Evolutionary conservation across 2,329 filamentous ascomycete genomes (phyloP), one percentile per base, ranked within the genome.

Genomic region (Venturia pyrina): DNA sequence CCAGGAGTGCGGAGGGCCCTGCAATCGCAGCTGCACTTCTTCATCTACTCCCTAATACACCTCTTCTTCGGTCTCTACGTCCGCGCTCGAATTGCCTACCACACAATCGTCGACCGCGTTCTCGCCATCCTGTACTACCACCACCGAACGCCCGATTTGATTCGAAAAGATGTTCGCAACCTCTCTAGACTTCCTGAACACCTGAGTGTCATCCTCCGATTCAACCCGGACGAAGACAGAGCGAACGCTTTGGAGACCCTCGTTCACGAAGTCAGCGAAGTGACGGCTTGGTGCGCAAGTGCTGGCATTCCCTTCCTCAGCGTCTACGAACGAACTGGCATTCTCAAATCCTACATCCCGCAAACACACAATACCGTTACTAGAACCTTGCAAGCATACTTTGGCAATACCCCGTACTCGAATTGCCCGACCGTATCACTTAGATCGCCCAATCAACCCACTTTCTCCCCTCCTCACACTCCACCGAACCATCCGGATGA

Each of bases 81-180:
- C 70, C 89, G 92, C 68, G 78, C 91, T 67, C 87, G 93, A 66
- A 87, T 91, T 73, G 85, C 87, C 65, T 95, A 91, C 78, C 89
- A 93, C 75, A 85, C 88, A 10, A 83, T 96, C 62, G 81, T 87
- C 70, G 89, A 95, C 75, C 87, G 90, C 67, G 80, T 93, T 69
- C 85, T 91, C 64, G 90, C 91, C 11, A 84, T 98, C 68, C 82
- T 96, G 65, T 93, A 93, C 76, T 95, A 99, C 79, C 96, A 99
- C 78, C 95, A 99, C 77, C 90, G 91, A 64, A 96, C 93, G 0
- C 95, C 95, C 8, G 91, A 96, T 74, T 86, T 96, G 73, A 96
- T 99, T 70, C 87, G 89, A 72, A 88, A 89, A 72, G 95, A 99
- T 78, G 88, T 98, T 34, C 86, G 86, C 75, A 82, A 83, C 11